Percentiles rank a stretch among this genome's conserved stretches.
These are phyloP conservation scores for Fusarium nematophilum DNA, from an alignment of 2,329 filamentous ascomycete species.

Conservation along the genomic window DNA sequence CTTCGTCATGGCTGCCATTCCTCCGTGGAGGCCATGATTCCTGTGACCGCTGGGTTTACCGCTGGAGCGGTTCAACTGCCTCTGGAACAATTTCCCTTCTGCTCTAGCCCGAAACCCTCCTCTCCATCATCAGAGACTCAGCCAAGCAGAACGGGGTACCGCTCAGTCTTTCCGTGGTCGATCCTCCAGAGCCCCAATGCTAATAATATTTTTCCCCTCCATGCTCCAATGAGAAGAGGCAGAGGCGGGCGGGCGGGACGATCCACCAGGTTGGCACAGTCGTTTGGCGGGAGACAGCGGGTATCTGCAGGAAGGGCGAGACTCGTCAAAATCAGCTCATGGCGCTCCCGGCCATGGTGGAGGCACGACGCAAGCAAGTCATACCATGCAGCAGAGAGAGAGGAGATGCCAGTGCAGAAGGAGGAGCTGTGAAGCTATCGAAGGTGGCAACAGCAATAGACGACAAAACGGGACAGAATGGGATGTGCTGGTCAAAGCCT, in stretches of 20 bases:
- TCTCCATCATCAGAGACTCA: conserved; percentile 21
- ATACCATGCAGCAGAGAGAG: conserved; percentile 37
- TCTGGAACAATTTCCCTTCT: conserved; percentile 20
- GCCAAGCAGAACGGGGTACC: conserved; percentile 19
- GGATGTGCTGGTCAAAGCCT: neutral
- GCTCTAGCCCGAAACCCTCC: conserved; percentile 29
- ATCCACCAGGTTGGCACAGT: conserved; percentile 41
- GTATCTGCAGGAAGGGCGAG: conserved; percentile 36
- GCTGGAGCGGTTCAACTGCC: conserved; percentile 38
- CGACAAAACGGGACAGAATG: neutral
- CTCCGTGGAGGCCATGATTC: neutral
- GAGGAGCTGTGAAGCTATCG: conserved; percentile 4
- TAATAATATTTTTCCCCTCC: conserved; percentile 29
- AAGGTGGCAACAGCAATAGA: neutral
- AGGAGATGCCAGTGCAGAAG: neutral
- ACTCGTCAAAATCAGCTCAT: conserved; percentile 40
- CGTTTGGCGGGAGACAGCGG: conserved; percentile 34
- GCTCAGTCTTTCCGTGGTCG: conserved; percentile 17
- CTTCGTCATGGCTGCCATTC: neutral
- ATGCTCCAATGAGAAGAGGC: conserved; percentile 36
- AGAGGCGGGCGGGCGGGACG: conserved; percentile 29
- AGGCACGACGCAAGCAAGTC: conserved; percentile 37
- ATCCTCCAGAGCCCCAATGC: conserved; percentile 24
- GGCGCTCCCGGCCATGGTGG: conserved; percentile 30
- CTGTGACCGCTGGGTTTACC: conserved; percentile 39